These are phyloP conservation scores for Tulasnella sp. DNA, from an alignment of 768 basidiomycete genomes.

Conservation along the genomic window DNA sequence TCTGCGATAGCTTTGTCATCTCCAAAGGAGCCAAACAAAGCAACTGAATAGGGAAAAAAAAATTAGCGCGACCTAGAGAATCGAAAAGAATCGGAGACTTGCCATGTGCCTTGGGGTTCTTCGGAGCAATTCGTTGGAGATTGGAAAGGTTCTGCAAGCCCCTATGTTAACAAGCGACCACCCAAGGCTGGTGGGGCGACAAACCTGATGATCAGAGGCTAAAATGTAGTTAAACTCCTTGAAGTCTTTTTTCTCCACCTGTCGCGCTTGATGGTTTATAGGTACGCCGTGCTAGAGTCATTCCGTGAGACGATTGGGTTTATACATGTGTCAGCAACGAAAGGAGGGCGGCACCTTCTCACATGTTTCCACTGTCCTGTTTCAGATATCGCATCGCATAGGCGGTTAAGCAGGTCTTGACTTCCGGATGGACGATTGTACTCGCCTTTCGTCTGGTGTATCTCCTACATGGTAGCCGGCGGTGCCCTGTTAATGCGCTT, in stretches of 20 bases:
- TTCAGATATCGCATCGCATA: background rate
- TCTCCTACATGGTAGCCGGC: slow-evolving; percentile 35
- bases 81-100: background rate
- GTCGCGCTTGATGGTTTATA: slow-evolving; percentile 34
- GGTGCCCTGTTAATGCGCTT: slow-evolving; percentile 26
- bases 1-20: slow-evolving; percentile 35
- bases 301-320: background rate
- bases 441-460: slow-evolving; percentile 34
- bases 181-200: background rate
- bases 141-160: slow-evolving; percentile 34
- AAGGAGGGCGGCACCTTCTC: slow-evolving; percentile 29
- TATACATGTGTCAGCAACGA: background rate
- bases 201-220: slow-evolving; percentile 36
- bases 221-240: slow-evolving; percentile 36
- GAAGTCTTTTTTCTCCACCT: slow-evolving; percentile 32
- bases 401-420: background rate
- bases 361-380: slow-evolving; percentile 34
- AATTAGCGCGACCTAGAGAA: background rate
- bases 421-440: background rate
- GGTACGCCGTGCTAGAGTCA: slow-evolving; percentile 34
- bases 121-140: slow-evolving; percentile 35
- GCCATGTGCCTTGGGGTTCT: slow-evolving; percentile 33
- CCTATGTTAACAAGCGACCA: background rate
- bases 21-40: slow-evolving; percentile 36
- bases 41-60: slow-evolving; percentile 1